Percentiles rank a stretch among this genome's conserved stretches.
Evolutionary conservation across 495 filamentous ascomycete species (phyloP).

Genomic region (Neurospora terricola): DNA sequence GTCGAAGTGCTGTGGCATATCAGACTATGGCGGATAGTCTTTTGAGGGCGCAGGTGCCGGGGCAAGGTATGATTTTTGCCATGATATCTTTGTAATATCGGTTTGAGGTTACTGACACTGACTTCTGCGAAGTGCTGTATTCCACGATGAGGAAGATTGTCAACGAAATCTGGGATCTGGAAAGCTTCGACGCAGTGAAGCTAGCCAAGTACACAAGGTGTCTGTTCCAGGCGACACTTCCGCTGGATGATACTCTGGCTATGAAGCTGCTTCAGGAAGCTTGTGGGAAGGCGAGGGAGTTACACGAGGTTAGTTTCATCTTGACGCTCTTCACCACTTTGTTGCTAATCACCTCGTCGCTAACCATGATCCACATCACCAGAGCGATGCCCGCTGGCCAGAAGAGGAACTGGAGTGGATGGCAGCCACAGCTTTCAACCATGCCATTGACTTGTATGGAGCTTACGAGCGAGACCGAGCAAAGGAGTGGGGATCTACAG

Average conservation of each 20-base stretch:
- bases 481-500: slow-evolving; percentile 55
- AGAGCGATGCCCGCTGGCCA: slow-evolving; percentile 48
- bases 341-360: neutral
- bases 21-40: slow-evolving; percentile 52
- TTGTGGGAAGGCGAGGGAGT: slow-evolving; percentile 35
- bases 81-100: slow-evolving; percentile 6
- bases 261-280: slow-evolving; percentile 50
- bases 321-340: neutral
- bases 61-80: slow-evolving; percentile 22
- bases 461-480: slow-evolving; percentile 44
- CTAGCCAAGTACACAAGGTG: slow-evolving; percentile 65
- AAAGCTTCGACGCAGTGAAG: slow-evolving; percentile 39
- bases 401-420: slow-evolving; percentile 69
- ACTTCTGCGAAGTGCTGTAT: slow-evolving; percentile 28
- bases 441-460: slow-evolving; percentile 61
- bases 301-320: slow-evolving; percentile 25
- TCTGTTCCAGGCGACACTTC: slow-evolving; percentile 55
- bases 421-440: slow-evolving; percentile 63
- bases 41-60: slow-evolving; percentile 44
- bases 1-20: slow-evolving; percentile 27
- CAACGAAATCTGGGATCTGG: slow-evolving; percentile 49
- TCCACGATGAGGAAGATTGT: slow-evolving; percentile 49
- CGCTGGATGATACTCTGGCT: slow-evolving; percentile 31
- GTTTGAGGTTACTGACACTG: neutral
- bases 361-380: neutral